Conservation (phyloP, 1,284 basidiomycete genomes). For the Trichosporon sp. region DNA sequence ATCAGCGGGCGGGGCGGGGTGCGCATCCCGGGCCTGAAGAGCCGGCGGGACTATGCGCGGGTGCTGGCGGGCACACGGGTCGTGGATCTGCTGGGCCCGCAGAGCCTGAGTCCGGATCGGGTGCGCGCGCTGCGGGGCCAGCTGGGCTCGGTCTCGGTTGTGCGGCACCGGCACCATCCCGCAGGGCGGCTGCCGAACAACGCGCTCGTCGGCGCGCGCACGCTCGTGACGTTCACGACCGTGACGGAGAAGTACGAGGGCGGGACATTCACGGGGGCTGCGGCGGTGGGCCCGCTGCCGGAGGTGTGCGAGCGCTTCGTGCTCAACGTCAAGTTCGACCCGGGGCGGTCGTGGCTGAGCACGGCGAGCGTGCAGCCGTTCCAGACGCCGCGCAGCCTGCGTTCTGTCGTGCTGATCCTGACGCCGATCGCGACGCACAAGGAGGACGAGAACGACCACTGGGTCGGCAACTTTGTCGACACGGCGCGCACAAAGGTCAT, state of each 20-base stretch:
- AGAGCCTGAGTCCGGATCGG: neutral
- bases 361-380: constrained; percentile 9
- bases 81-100: constrained; percentile 15
- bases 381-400: neutral
- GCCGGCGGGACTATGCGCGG: neutral
- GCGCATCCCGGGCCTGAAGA: neutral
- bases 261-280: constrained; percentile 8
- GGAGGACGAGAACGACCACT: constrained; percentile 15
- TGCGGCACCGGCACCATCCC: constrained; percentile 13
- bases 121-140: neutral
- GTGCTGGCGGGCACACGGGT: constrained; percentile 10
- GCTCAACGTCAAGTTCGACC: constrained; percentile 18
- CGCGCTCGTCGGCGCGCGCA: constrained; percentile 3
- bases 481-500: constrained; percentile 3
- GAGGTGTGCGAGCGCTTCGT: constrained; percentile 12
- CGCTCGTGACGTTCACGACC: constrained; percentile 14
- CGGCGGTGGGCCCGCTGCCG: constrained; percentile 15
- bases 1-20: neutral
- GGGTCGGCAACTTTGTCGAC: constrained; percentile 8
- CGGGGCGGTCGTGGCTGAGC: constrained; percentile 15
- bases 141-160: neutral
- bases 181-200: neutral
- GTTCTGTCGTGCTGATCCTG: constrained; percentile 8
- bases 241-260: constrained; percentile 9
- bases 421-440: constrained; percentile 18